These are phyloP conservation scores for Rugonectria rugulosa DNA, from an alignment of 2,329 filamentous ascomycete species.

Conservation along the genomic window DNA sequence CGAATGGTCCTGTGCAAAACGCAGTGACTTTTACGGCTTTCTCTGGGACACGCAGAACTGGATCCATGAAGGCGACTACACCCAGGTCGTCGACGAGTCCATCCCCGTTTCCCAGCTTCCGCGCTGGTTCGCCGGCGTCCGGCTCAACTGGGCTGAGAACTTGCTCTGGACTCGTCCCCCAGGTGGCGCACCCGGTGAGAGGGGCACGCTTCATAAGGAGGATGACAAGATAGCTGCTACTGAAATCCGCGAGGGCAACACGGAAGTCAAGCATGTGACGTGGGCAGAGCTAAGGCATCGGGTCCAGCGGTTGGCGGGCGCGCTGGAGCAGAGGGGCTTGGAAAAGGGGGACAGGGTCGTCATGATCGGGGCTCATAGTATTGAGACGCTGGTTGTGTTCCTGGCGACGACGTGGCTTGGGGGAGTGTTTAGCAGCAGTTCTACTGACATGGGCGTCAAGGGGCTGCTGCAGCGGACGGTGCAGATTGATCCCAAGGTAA, in stretches of 20 bases:
- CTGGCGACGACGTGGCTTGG: conserved; percentile 75
- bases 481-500: conserved; percentile 75
- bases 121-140: conserved; percentile 78
- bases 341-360: conserved; percentile 77
- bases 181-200: conserved; percentile 50
- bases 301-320: conserved; percentile 68
- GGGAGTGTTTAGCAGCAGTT: conserved; percentile 77
- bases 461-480: conserved; percentile 77
- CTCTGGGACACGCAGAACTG: conserved; percentile 67
- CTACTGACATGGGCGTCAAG: conserved; percentile 84
- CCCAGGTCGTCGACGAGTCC: conserved; percentile 71
- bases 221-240: conserved; percentile 75
- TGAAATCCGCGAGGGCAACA: conserved; percentile 74
- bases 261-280: conserved; percentile 63
- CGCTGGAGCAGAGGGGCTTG: conserved; percentile 72
- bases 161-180: conserved; percentile 67
- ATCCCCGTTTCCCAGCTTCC: conserved; percentile 76
- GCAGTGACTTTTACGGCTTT: conserved; percentile 70
- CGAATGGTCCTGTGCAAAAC: conserved; percentile 69
- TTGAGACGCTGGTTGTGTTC: conserved; percentile 77
- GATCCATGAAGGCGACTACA: conserved; percentile 69
- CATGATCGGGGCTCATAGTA: conserved; percentile 76
- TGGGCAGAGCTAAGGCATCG: conserved; percentile 71
- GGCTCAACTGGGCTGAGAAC: conserved; percentile 83
- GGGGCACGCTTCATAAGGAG: conserved; percentile 69